A percentile compares a stretch with the other conserved stretches of the same genome.
Evolutionary conservation across 148 eudicot genomes (phyloP).

Genomic region (Vaccinium darrowii): DNA sequence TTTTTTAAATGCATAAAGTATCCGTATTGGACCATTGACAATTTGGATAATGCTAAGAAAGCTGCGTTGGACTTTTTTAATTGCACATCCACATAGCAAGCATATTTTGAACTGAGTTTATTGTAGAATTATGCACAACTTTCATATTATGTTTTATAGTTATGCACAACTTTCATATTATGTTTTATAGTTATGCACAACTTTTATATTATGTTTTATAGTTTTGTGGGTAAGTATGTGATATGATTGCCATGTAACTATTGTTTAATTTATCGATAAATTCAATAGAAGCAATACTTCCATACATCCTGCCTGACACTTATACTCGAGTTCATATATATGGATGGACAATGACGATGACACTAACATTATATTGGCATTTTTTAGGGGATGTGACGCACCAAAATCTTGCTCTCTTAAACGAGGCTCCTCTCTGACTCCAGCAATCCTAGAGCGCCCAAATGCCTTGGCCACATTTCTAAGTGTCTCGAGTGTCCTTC

Average conservation of each 20-base stretch:
- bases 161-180: neutral
- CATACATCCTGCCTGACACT: too few species aligned
- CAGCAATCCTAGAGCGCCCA: constrained; percentile 43
- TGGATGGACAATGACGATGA: neutral
- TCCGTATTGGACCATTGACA: neutral
- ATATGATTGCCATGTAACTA: too few species aligned
- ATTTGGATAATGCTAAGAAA: neutral
- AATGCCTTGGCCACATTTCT: constrained; percentile 45
- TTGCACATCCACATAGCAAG: neutral
- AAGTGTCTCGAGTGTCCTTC: constrained; percentile 38
- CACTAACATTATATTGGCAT: neutral
- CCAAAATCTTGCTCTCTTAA: constrained; percentile 62
- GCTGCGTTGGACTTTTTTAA: neutral
- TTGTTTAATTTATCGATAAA: too few species aligned
- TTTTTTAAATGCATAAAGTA: neutral
- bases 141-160: neutral
- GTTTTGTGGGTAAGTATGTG: too few species aligned
- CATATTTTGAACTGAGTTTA: neutral
- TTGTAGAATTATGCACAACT: too few species aligned
- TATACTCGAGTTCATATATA: too few species aligned
- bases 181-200: too few species aligned
- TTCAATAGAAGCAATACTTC: too few species aligned
- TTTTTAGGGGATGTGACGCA: constrained; percentile 9
- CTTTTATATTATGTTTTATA: too few species aligned
- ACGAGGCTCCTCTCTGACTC: constrained; percentile 53